Percentiles rank a stretch among this genome's conserved stretches.
Conservation (phyloP, 257 asterid genomes). For the Jacaranda copaia region DNA sequence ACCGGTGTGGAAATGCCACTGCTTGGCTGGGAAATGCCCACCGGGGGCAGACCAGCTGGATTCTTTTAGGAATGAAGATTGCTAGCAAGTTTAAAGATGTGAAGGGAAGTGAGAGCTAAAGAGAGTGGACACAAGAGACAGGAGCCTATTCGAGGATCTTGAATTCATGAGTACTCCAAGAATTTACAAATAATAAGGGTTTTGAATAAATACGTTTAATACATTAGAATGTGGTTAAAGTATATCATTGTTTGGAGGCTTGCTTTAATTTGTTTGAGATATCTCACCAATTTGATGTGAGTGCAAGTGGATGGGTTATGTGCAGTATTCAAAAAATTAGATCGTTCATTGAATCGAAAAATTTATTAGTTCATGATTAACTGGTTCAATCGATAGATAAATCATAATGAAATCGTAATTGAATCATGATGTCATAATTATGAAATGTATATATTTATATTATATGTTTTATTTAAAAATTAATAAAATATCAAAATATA, state of each 20-base stretch:
- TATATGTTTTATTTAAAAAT: too few relatives aligned
- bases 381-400: too few relatives aligned
- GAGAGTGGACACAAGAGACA: too few relatives aligned
- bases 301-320: too few relatives aligned
- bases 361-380: too few relatives aligned
- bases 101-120: conserved; percentile 32
- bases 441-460: too few relatives aligned
- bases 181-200: too few relatives aligned
- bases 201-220: neutral
- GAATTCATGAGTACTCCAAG: neutral
- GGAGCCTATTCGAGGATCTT: conserved; percentile 27
- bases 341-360: too few relatives aligned
- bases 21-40: conserved; percentile 38
- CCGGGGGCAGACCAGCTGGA: conserved; percentile 35
- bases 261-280: neutral
- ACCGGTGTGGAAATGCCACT: conserved; percentile 37
- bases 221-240: neutral
- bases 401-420: too few relatives aligned
- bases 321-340: too few relatives aligned
- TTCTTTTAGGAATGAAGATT: conserved; percentile 35
- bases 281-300: neutral
- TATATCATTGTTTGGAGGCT: neutral
- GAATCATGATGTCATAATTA: too few relatives aligned
- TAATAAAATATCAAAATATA: too few relatives aligned
- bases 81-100: conserved; percentile 39